phyloP scores from a whole-genome alignment of 2,329 filamentous ascomycete species.

The Akanthomyces uredinophilus region DNA sequence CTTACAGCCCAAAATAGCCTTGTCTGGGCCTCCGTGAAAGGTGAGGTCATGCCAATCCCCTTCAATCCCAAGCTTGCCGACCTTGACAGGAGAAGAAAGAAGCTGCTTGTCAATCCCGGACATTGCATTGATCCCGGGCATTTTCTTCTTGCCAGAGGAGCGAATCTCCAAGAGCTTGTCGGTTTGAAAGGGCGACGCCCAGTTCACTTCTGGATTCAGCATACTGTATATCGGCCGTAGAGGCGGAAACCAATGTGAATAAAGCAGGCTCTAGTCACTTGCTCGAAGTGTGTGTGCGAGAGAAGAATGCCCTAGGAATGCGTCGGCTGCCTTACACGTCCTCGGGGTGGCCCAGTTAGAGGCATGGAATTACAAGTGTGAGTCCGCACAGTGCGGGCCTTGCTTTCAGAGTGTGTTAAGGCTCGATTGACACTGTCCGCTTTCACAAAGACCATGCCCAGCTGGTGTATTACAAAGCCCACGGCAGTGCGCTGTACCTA shows the following conservation, averaged over 20 bases:
- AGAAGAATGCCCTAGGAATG: neutral
- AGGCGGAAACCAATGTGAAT: neutral
- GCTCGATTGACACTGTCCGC: neutral
- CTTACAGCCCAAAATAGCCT: slow-evolving; percentile 56
- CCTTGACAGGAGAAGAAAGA: slow-evolving; percentile 38
- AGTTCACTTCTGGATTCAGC: slow-evolving; percentile 27
- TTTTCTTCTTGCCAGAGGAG: slow-evolving; percentile 50
- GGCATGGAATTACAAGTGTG: neutral
- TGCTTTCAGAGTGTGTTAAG: neutral
- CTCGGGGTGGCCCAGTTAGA: neutral
- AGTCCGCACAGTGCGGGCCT: slow-evolving; percentile 10
- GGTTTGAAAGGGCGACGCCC: slow-evolving; percentile 37
- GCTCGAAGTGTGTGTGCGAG: neutral
- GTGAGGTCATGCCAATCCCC: slow-evolving; percentile 58
- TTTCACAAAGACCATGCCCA: neutral
- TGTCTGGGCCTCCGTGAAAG: slow-evolving; percentile 58
- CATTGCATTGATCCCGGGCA: slow-evolving; percentile 45
- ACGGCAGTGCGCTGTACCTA: neutral
- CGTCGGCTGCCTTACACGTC: slow-evolving; percentile 6
- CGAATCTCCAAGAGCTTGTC: slow-evolving; percentile 54
- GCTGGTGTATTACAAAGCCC: neutral
- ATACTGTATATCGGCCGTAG: neutral
- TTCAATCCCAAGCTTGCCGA: slow-evolving; percentile 47
- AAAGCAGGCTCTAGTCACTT: neutral
- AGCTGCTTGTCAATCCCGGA: slow-evolving; percentile 54